These are phyloP conservation scores for Pulveroboletus sp. DNA, from an alignment of 768 basidiomycete genomes.

Conservation along the genomic window DNA sequence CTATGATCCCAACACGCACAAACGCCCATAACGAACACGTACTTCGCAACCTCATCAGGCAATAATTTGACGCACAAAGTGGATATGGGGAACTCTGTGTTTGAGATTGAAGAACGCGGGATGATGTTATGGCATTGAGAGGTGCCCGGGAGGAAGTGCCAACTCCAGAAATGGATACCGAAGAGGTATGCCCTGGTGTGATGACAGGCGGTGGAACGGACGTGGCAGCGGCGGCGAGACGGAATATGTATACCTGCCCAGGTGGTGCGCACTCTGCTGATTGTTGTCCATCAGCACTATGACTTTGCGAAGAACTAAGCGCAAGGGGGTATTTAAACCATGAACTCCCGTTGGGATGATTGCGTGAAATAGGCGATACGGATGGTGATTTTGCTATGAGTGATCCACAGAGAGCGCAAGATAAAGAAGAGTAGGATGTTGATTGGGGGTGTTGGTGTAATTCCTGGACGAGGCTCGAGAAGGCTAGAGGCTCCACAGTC, in stretches of 20 bases:
- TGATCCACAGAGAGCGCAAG: conserved; percentile 75
- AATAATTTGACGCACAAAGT: conserved; percentile 83
- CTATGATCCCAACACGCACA: conserved; percentile 74
- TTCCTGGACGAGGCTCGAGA: conserved; percentile 56
- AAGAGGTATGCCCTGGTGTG: conserved; percentile 18
- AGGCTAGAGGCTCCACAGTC: conserved; percentile 80
- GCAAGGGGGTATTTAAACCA: conserved; percentile 54
- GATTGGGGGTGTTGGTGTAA: conserved; percentile 42
- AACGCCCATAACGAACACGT: conserved; percentile 93
- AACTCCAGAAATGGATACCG: conserved; percentile 34
- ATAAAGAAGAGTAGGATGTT: conserved; percentile 44
- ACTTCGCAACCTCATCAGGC: conserved; percentile 71
- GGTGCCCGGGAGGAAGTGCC: conserved; percentile 19
- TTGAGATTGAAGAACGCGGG: conserved; percentile 24
- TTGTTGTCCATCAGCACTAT: conserved; percentile 24
- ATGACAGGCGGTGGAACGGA: conserved; percentile 24
- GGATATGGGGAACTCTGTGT: conserved; percentile 45
- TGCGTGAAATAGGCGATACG: conserved; percentile 26
- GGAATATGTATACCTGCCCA: conserved; percentile 64
- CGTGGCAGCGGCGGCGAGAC: conserved; percentile 38
- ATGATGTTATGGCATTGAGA: conserved; percentile 42
- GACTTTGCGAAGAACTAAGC: conserved; percentile 29
- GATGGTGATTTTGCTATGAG: conserved; percentile 48
- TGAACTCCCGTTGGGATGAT: conserved; percentile 48
- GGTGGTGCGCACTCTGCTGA: conserved; percentile 30